Conservation (phyloP, 495 filamentous ascomycete species). For the Talaromyces adpressus region DNA sequence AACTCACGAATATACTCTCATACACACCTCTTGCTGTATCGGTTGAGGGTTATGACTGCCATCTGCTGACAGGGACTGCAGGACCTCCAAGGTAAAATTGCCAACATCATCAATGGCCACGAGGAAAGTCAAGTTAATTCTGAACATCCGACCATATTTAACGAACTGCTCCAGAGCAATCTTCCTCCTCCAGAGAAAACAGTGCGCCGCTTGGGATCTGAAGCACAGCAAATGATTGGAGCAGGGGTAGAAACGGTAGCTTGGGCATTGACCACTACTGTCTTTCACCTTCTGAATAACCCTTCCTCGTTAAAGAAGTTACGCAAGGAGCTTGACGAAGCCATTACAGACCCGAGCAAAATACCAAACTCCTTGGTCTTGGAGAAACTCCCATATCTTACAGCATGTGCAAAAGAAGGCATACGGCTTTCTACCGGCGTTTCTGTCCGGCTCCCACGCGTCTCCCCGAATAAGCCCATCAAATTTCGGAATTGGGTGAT, state of each 20-base stretch:
- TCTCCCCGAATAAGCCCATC: constrained; percentile 22
- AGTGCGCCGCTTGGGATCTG: constrained; percentile 24
- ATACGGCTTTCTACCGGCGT: constrained; percentile 28
- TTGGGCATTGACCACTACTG: constrained; percentile 10
- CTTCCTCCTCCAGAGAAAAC: constrained; percentile 18
- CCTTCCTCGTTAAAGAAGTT: constrained; percentile 15
- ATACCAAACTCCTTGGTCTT: constrained; percentile 13
- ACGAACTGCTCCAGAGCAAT: constrained; percentile 23
- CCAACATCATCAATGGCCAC: neutral
- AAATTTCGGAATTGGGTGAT: constrained; percentile 16
- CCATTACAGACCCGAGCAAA: constrained; percentile 13
- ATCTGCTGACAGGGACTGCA: neutral
- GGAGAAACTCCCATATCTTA: constrained; percentile 30
- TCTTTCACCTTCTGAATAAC: constrained; percentile 18
- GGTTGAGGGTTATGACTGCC: neutral
- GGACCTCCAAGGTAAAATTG: neutral
- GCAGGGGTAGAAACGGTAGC: constrained; percentile 33
- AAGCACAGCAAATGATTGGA: constrained; percentile 26
- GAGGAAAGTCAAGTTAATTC: neutral
- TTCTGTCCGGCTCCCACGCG: constrained; percentile 22
- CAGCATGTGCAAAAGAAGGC: constrained; percentile 32
- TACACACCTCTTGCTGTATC: neutral
- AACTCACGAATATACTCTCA: too few species aligned
- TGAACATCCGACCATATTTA: constrained; percentile 28
- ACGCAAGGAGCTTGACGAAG: constrained; percentile 16